A percentile compares a stretch with the other conserved stretches of the same genome.
phyloP scores from a whole-genome alignment of 2,329 filamentous ascomycete genomes.

The Whalleya microplaca region DNA sequence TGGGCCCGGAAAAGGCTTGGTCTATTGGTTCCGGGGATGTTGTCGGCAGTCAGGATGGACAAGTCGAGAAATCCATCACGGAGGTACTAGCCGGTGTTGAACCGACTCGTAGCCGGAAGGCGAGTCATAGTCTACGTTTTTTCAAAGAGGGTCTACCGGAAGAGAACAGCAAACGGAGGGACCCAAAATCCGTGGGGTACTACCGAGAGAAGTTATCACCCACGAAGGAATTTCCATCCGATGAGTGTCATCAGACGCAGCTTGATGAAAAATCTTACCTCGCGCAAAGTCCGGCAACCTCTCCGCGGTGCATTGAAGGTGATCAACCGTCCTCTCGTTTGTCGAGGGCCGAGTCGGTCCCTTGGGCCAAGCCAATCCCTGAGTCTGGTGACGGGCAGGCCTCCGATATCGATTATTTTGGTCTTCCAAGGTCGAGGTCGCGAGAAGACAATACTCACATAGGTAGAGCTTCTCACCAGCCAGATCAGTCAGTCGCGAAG shows the following conservation, averaged over 20 bases:
- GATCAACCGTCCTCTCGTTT: slow-evolving; percentile 21
- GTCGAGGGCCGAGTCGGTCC: slow-evolving; percentile 25
- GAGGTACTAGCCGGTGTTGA: slow-evolving; percentile 65
- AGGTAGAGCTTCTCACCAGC: slow-evolving; percentile 8
- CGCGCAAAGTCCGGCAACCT: slow-evolving; percentile 25
- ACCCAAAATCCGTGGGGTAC: slow-evolving; percentile 40
- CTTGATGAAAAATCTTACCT: slow-evolving; percentile 18
- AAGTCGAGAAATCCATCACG: slow-evolving; percentile 67
- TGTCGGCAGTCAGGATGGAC: slow-evolving; percentile 53
- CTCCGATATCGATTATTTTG: slow-evolving; percentile 32
- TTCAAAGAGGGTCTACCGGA: slow-evolving; percentile 69
- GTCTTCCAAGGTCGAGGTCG: slow-evolving; percentile 22
- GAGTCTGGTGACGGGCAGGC: slow-evolving; percentile 17
- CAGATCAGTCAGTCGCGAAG: slow-evolving; percentile 10
- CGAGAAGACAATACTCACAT: slow-evolving; percentile 21
- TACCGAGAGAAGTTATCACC: slow-evolving; percentile 47
- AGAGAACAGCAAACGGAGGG: slow-evolving; percentile 59
- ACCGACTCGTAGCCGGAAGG: slow-evolving; percentile 67
- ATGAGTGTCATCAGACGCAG: slow-evolving; percentile 18
- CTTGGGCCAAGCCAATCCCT: slow-evolving; percentile 16
- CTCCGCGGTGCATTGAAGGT: slow-evolving; percentile 31
- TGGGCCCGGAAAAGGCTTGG: slow-evolving; percentile 63
- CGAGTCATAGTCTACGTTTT: slow-evolving; percentile 68
- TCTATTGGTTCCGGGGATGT: slow-evolving; percentile 61
- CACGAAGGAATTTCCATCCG: slow-evolving; percentile 37